Evolutionary conservation across 768 basidiomycete species (phyloP).

Genomic region (Lentinula lateritia): DNA sequence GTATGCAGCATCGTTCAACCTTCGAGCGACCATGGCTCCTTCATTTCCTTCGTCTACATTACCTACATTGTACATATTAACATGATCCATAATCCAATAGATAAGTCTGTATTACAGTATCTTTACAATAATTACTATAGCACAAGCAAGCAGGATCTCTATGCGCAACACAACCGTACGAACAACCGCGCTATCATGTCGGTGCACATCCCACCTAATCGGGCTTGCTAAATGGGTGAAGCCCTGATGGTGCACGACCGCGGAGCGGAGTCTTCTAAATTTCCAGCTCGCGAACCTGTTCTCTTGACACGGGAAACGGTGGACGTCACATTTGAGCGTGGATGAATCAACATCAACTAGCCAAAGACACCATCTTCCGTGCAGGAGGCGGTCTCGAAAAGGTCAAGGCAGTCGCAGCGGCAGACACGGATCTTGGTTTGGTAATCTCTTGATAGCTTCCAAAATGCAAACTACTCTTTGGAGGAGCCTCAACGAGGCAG

Average conservation of each 20-base stretch:
- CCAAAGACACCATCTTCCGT: neutral
- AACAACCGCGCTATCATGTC: neutral
- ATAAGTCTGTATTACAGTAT: neutral
- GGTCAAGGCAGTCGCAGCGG: constrained; percentile 18
- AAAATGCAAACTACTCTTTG: neutral
- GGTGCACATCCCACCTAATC: neutral
- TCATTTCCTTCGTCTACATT: neutral
- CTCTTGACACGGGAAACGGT: neutral
- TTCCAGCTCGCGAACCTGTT: neutral
- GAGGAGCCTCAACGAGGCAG: neutral
- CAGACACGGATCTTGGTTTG: neutral
- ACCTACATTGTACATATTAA: neutral
- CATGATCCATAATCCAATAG: neutral
- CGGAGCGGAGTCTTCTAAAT: neutral
- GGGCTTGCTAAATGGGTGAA: neutral
- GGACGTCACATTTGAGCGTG: neutral
- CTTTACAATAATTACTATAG: neutral
- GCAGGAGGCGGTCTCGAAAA: constrained; percentile 33
- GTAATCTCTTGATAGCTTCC: neutral
- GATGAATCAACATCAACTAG: neutral
- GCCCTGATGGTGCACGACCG: neutral
- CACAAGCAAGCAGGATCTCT: neutral
- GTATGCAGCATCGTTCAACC: too few relatives aligned
- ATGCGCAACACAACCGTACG: neutral
- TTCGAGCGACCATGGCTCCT: too few relatives aligned